A percentile compares a stretch with the other conserved stretches of the same genome.
Conservation (phyloP, 768 basidiomycete species). For the Termitomyces titanicus region DNA sequence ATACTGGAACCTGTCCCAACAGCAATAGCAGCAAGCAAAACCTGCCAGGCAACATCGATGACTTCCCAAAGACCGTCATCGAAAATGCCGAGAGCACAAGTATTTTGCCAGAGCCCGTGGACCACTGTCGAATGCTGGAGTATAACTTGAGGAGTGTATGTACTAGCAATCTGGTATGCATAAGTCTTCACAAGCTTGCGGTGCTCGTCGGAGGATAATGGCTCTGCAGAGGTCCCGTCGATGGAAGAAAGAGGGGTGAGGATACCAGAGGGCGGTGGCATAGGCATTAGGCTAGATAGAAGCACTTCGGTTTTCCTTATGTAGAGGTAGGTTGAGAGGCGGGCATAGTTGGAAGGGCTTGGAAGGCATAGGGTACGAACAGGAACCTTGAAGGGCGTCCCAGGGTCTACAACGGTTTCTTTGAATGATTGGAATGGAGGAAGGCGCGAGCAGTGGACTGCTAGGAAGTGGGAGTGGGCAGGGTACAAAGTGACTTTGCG, state of each 20-base stretch:
- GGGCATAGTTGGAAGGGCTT: slow-evolving; percentile 55
- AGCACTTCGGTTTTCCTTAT: slow-evolving; percentile 51
- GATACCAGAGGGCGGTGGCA: slow-evolving; percentile 25
- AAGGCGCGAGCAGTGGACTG: slow-evolving; percentile 63
- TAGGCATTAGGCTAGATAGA: slow-evolving; percentile 48
- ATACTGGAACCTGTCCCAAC: slow-evolving; percentile 39
- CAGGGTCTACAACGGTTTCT: slow-evolving; percentile 20
- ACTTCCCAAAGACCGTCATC: slow-evolving; percentile 65
- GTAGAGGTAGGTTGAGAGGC: slow-evolving; percentile 65
- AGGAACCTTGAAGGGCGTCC: slow-evolving; percentile 39
- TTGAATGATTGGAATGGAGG: slow-evolving; percentile 42
- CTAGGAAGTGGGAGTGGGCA: slow-evolving; percentile 67
- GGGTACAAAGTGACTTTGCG: slow-evolving; percentile 52
- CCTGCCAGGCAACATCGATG: slow-evolving; percentile 66
- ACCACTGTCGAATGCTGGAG: slow-evolving; percentile 49
- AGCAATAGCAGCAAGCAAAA: slow-evolving; percentile 58
- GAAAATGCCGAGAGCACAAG: slow-evolving; percentile 62
- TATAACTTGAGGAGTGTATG: slow-evolving; percentile 43
- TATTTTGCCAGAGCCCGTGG: slow-evolving; percentile 71
- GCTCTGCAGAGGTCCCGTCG: background rate
- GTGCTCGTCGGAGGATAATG: background rate
- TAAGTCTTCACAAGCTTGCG: slow-evolving; percentile 18
- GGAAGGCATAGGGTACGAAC: slow-evolving; percentile 63
- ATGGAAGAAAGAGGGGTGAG: background rate
- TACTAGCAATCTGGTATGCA: slow-evolving; percentile 32